Evolutionary conservation across 371 early-diverging fungal genomes (phyloP).

Genomic region (Catenaria anguillulae): DNA sequence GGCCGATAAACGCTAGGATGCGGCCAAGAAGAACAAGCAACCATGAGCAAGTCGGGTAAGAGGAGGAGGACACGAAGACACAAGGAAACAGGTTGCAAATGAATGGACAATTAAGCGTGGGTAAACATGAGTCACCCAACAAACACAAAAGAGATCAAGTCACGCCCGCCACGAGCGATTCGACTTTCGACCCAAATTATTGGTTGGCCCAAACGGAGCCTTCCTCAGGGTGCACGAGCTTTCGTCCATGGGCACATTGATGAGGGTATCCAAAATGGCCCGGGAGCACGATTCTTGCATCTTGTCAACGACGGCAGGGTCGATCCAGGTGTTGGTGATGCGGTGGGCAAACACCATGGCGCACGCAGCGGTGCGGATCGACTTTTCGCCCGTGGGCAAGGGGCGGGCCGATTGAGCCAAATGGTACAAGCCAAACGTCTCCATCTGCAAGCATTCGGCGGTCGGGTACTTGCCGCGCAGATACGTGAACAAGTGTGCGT

Average conservation of each 20-base stretch:
- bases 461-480: slow-evolving; percentile 34
- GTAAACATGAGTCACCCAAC: no score
- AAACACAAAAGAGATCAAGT: no score
- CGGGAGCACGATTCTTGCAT: slow-evolving; percentile 48
- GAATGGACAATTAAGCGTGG: no score
- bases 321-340: slow-evolving; percentile 50
- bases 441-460: slow-evolving; percentile 77
- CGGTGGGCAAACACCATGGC: slow-evolving; percentile 79
- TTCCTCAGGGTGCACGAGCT: slow-evolving; percentile 28
- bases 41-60: no score
- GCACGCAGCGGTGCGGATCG: slow-evolving; percentile 59
- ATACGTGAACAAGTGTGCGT: slow-evolving; percentile 40
- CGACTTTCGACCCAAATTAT: no score
- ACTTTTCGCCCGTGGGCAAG: slow-evolving; percentile 12
- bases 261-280: slow-evolving; percentile 60
- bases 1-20: no score
- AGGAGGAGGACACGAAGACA: no score
- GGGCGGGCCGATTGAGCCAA: slow-evolving; percentile 33
- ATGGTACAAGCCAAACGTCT: slow-evolving; percentile 71
- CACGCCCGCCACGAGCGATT: no score
- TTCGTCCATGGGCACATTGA: slow-evolving; percentile 25
- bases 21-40: no score
- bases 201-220: slow-evolving; percentile 56
- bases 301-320: slow-evolving; percentile 38
- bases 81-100: no score